These are phyloP conservation scores for Dentipellis sp. DNA, from an alignment of 768 basidiomycete genomes.

Conservation along the genomic window DNA sequence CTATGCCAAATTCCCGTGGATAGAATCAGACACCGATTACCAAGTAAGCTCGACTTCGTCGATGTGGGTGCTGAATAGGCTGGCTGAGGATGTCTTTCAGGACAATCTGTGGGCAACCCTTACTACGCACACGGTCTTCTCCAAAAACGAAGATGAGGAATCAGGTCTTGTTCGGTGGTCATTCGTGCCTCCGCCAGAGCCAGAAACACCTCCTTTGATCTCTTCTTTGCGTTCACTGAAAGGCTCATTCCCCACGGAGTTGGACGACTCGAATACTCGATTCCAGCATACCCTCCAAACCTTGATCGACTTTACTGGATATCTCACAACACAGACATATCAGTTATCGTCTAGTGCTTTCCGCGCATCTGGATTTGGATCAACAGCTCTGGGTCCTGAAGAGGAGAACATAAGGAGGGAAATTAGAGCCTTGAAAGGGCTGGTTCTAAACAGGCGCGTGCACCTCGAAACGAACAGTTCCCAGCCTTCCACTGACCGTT, in stretches of 20 bases:
- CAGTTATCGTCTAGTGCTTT: constrained; percentile 22
- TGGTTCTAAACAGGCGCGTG: constrained; percentile 64
- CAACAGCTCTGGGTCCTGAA: constrained; percentile 22
- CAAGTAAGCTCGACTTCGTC: constrained; percentile 32
- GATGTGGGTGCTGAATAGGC: not conserved
- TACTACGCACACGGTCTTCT: constrained; percentile 41
- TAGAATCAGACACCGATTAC: constrained; percentile 42
- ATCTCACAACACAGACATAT: constrained; percentile 69
- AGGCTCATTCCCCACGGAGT: constrained; percentile 2
- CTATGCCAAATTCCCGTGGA: constrained; percentile 50
- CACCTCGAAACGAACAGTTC: not conserved
- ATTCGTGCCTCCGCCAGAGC: constrained; percentile 23
- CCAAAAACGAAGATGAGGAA: constrained; percentile 13
- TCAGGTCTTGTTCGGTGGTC: constrained; percentile 27
- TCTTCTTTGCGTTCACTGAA: constrained; percentile 13
- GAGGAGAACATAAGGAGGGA: constrained; percentile 69
- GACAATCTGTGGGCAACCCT: constrained; percentile 54
- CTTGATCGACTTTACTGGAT: constrained; percentile 68
- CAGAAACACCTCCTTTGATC: constrained; percentile 18
- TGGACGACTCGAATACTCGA: constrained; percentile 20
- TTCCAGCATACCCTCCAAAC: constrained; percentile 57
- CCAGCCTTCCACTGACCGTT: constrained; percentile 1
- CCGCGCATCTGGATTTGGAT: constrained; percentile 13
- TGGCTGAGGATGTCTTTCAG: constrained; percentile 17
- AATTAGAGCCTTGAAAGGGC: constrained; percentile 68